These are phyloP conservation scores for Leishmania mexicana DNA, from an alignment of 208 protist species.

Conservation along the genomic window DNA sequence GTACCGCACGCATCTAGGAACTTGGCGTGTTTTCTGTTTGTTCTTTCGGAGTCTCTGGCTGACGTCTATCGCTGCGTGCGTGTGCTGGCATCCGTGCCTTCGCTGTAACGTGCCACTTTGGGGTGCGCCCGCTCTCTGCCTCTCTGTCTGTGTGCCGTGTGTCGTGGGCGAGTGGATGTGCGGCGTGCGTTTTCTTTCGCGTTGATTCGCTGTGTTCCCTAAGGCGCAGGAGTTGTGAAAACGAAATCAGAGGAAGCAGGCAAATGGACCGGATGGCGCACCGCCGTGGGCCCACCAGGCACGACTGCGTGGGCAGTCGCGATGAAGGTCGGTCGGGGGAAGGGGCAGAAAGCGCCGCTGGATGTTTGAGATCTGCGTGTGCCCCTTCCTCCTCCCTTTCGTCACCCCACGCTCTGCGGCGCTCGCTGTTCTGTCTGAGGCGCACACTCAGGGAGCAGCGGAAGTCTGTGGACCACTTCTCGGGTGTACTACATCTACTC, in stretches of 20 bases:
- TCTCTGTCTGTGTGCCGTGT: not conserved
- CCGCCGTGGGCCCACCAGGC: too few species aligned
- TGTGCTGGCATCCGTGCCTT: not conserved
- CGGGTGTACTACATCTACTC: not conserved
- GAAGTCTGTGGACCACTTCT: not conserved
- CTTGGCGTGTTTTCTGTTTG: not conserved
- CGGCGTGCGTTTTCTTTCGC: not conserved
- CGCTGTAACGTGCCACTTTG: not conserved
- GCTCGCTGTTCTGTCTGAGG: not conserved
- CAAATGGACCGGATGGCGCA: too few species aligned
- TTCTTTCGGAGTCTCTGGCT: not conserved
- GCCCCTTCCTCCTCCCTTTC: too few species aligned
- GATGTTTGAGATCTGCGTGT: not conserved
- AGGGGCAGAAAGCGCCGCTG: not conserved
- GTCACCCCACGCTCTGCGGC: not conserved
- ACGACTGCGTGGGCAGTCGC: not conserved
- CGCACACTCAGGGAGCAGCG: not conserved
- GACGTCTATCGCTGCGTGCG: not conserved
- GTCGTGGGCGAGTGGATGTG: not conserved
- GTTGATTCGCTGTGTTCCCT: not conserved
- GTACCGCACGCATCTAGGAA: not conserved
- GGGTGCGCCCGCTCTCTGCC: not conserved
- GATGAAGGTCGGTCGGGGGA: not conserved
- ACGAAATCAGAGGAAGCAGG: not conserved
- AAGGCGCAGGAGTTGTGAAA: conserved; percentile 2